phyloP scores from a whole-genome alignment of 1,284 basidiomycete genomes.

The Entoloma clypeatum region DNA sequence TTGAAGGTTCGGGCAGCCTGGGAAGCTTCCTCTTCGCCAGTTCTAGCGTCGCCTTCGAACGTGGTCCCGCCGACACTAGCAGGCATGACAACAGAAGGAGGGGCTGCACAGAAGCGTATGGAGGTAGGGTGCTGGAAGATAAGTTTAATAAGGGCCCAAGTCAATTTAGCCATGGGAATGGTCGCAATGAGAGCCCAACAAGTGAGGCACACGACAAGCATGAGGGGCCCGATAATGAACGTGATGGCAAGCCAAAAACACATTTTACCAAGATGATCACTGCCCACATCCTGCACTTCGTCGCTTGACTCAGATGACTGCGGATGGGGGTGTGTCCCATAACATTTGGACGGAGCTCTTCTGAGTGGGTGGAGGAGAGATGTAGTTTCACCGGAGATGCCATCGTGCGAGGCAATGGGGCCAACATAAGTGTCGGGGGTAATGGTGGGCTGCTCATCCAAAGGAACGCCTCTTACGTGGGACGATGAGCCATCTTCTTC shows the following conservation, averaged over 20 bases:
- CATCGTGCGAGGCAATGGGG: slow-evolving; percentile 27
- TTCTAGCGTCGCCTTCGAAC: slow-evolving; percentile 19
- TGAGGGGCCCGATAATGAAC: slow-evolving; percentile 81
- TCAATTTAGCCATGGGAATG: slow-evolving; percentile 97
- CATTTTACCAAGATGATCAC: slow-evolving; percentile 60
- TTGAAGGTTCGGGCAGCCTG: slow-evolving; percentile 43
- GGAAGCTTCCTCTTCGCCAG: slow-evolving; percentile 24
- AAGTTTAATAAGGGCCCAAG: slow-evolving; percentile 88
- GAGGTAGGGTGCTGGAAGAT: slow-evolving; percentile 79
- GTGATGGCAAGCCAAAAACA: slow-evolving; percentile 80
- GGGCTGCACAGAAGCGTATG: slow-evolving; percentile 89
- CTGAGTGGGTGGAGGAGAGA: slow-evolving; percentile 36
- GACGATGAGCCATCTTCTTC: slow-evolving; percentile 14
- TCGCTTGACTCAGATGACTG: slow-evolving; percentile 36
- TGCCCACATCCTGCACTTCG: slow-evolving; percentile 32
- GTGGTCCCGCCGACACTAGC: slow-evolving; percentile 24
- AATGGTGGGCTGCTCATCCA: slow-evolving; percentile 33
- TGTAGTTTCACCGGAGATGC: slow-evolving; percentile 34
- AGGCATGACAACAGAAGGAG: slow-evolving; percentile 53
- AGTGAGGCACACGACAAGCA: slow-evolving; percentile 81
- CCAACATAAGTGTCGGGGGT: slow-evolving; percentile 28
- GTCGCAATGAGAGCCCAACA: slow-evolving; percentile 95
- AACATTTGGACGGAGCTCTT: slow-evolving; percentile 53
- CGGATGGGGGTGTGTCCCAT: slow-evolving; percentile 51
- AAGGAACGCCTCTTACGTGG: slow-evolving; percentile 26